Base-by-base conservation (phyloP, 208 protist species). In the Crithidia sp. region DNA sequence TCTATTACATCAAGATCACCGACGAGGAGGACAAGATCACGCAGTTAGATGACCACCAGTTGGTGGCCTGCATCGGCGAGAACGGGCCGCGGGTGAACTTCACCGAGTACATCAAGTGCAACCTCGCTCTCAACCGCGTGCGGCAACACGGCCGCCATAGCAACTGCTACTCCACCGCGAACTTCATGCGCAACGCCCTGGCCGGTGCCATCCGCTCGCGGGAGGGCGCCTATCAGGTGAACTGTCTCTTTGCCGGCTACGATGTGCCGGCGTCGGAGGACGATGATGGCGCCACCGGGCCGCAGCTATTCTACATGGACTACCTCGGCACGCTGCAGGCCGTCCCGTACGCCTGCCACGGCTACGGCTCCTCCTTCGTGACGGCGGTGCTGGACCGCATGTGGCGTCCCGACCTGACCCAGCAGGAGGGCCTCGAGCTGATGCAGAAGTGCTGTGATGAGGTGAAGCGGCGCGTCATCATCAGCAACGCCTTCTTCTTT, bases 361-460 rank as follows among this genome's bases (percentile, higher is more conserved):
- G 97, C 28, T 99, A 99, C 84, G 94, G 95, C 39, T 86, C 80
- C 7, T 85, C 91, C 28, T 98, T 98, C 74, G 89, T 95, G 14
- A 95, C 81, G 16, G 91, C 93, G 9, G 64, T 97, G 68, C 83
- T 98, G 55, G 97, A 99, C 76, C 85, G 87, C 19, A 70, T 89
- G 39, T 98, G 93, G 84, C 84, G 97, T n/a, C 80, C 92, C 2
- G 90, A 98, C 79, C 82, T 99, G 69, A 95, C 83, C 5, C 67
- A 92, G 50, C 83, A 98, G 72, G 95, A 98, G 79, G 95, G 89
- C 28, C 79, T 95, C 4, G 87, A 94, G 64, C 75, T 99, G 49
- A 93, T 99, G 84, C 93, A 96, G 69, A 93, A 91, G 83, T 98
- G 96, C 93, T 95, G 97, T 40, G 82, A 91, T 43, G 94, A 98